A percentile compares a stretch with the other conserved stretches of the same genome.
phyloP scores from a whole-genome alignment of 139 green algal species.

The Volvox reticuliferus region DNA sequence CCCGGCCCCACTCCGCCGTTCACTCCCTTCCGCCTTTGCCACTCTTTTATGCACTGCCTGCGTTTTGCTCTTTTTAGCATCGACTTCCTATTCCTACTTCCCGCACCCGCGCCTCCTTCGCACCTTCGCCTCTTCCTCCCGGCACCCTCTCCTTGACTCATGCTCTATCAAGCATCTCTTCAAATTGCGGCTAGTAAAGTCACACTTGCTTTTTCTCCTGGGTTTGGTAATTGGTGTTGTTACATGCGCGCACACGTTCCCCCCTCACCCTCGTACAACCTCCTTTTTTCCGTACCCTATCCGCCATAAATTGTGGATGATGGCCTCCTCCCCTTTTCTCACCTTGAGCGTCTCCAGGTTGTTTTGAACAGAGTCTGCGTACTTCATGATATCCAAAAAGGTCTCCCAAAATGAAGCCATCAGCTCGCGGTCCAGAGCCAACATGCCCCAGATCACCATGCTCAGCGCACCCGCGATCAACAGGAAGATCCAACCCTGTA shows the following conservation, averaged over 20 bases:
- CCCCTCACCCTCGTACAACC: background rate
- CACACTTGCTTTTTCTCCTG: no score
- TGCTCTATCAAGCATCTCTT: no score
- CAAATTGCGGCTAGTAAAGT: no score
- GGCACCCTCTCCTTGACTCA: no score
- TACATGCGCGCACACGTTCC: background rate
- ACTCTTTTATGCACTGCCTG: no score
- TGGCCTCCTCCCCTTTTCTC: background rate
- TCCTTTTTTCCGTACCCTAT: background rate
- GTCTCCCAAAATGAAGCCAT: background rate
- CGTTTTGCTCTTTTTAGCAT: no score
- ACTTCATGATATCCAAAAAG: background rate
- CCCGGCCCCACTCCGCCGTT: no score
- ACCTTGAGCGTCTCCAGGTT: background rate
- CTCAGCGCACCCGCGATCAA: background rate
- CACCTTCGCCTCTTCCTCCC: no score
- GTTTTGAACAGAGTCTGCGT: background rate
- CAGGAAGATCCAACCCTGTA: background rate
- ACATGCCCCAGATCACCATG: conserved; percentile 38
- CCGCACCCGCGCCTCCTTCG: no score
- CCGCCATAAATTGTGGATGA: background rate
- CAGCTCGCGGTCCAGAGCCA: conserved; percentile 14
- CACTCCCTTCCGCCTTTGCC: no score
- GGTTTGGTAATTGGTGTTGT: background rate
- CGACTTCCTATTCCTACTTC: no score